Base-by-base conservation (phyloP, 2,329 filamentous ascomycete genomes). In the Alternaria brassicae region DNA sequence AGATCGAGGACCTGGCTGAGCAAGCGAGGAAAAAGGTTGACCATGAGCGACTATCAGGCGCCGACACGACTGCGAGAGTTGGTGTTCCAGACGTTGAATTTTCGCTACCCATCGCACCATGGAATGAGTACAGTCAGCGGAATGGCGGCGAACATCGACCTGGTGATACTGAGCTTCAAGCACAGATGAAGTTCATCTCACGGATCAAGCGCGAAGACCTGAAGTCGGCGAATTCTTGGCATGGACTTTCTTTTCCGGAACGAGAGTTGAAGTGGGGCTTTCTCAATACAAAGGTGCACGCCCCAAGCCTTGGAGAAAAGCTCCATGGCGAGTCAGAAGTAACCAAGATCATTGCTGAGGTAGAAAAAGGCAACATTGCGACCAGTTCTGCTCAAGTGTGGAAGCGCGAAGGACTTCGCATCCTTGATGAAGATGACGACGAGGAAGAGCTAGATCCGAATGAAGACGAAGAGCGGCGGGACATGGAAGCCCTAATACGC, bases 81-180 rank as follows among this genome's bases (percentile, higher is more conserved):
- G 66, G 79, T n/a, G 78, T 86, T 4, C 84, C 84, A 0, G 27
- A 72, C 0, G 70, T 87, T 60, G 81, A 83, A 27, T 79, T 82
- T 34, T 72, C 77, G 0, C 62, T 74, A 15, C 76, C 79, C 10
- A 60, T 69, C 6, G 72, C 81, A 4, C 84, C 84, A 1, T 88
- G 86, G 86, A 63, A 78, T 34, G 42, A 67, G 25, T 79, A 71
- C 51, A 62, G 63, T 28, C 61, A 52, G 50, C 65, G 54, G n/a
- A 58, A 32, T 10, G 27, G 36, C 13, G 52, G 49, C 3, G 62
- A 62, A 23, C 45, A 60, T 27, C n/a, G 40, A 15, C 9, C 23
- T 17, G 45, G 37, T 1, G 47, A 62, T 7, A 74, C 71, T 1
- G 74, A 74, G 30, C 52, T 77, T 1, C 68, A 73, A n/a, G 66